These are phyloP conservation scores for Exophiala alcalophila DNA, from an alignment of 2,329 filamentous ascomycete genomes.

Conservation along the genomic window DNA sequence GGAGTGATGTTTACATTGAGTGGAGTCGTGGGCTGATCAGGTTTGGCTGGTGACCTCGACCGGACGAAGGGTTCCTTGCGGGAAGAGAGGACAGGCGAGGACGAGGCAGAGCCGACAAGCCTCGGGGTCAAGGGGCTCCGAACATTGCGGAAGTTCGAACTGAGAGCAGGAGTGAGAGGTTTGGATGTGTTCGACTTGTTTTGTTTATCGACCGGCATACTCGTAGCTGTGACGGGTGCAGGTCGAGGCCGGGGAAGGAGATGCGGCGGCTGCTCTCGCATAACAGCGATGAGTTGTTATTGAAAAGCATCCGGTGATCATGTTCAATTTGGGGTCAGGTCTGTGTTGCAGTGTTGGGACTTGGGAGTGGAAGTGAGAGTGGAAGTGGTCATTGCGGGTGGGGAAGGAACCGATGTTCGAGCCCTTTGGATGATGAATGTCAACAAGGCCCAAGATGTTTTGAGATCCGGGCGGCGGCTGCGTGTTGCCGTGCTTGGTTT, in stretches of 20 bases:
- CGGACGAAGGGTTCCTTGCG: slow-evolving; percentile 20
- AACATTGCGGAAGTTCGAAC: slow-evolving; percentile 55
- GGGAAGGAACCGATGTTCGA: neutral
- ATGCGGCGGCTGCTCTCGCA: slow-evolving; percentile 37
- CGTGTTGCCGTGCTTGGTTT: too few relatives aligned
- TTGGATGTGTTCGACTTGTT: slow-evolving; percentile 46
- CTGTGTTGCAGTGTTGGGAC: neutral
- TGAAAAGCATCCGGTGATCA: slow-evolving; percentile 32
- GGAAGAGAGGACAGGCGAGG: slow-evolving; percentile 36
- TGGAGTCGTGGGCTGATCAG: slow-evolving; percentile 52
- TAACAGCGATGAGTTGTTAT: slow-evolving; percentile 40
- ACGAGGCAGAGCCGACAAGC: slow-evolving; percentile 46
- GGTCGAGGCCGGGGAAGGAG: slow-evolving; percentile 28
- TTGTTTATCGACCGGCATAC: slow-evolving; percentile 54
- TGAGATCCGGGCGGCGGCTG: slow-evolving; percentile 10
- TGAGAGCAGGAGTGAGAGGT: slow-evolving; percentile 68
- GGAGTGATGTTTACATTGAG: slow-evolving; percentile 72
- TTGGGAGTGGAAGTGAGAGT: slow-evolving; percentile 1
- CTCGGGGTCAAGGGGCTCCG: slow-evolving; percentile 60
- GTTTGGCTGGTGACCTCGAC: slow-evolving; percentile 23
- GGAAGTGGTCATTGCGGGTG: slow-evolving; percentile 4
- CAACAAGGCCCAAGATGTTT: slow-evolving; percentile 21
- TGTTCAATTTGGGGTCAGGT: slow-evolving; percentile 2
- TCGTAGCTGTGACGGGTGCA: slow-evolving; percentile 35
- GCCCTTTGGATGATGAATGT: slow-evolving; percentile 5